These are phyloP conservation scores for Thamnidium elegans DNA, from an alignment of 192 early-diverging fungal genomes.

Conservation along the genomic window DNA sequence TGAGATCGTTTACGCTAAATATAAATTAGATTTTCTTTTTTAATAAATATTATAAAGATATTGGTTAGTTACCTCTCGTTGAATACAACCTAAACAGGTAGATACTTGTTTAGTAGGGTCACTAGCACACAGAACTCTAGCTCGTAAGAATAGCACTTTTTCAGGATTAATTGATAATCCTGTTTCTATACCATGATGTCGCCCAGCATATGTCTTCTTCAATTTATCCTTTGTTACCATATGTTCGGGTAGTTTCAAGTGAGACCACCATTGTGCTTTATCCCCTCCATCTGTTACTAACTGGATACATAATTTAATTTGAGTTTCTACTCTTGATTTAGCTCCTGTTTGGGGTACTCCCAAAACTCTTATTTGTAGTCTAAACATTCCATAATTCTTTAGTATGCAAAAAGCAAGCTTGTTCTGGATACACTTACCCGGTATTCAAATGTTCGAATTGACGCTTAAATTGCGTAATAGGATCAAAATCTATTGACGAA, in stretches of 20 bases:
- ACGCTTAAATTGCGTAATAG: conserved; percentile 7
- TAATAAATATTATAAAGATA: not conserved
- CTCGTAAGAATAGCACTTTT: conserved; percentile 70
- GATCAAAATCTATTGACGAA: not conserved
- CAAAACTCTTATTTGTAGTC: conserved; percentile 35
- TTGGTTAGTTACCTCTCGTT: conserved; percentile 62
- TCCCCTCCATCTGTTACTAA: conserved; percentile 73
- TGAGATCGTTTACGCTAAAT: conserved; percentile 60
- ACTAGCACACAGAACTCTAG: conserved; percentile 81
- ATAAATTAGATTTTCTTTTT: not conserved
- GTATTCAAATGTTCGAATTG: conserved; percentile 3
- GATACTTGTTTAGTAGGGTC: conserved; percentile 72
- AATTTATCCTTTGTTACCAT: conserved; percentile 81
- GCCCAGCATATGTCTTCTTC: conserved; percentile 24
- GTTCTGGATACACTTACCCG: not conserved
- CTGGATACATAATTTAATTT: conserved; percentile 88
- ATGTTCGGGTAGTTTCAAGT: conserved; percentile 81
- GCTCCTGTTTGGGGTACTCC: conserved; percentile 57
- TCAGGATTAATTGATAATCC: conserved; percentile 20
- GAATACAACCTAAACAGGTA: conserved; percentile 81
- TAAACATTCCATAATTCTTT: not conserved
- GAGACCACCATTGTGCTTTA: conserved; percentile 75
- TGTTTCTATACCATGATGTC: not conserved
- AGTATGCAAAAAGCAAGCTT: not conserved
- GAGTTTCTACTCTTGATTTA: conserved; percentile 91